Base-by-base conservation (phyloP, 2,329 filamentous ascomycete genomes). In the Aschersonia sp. region DNA sequence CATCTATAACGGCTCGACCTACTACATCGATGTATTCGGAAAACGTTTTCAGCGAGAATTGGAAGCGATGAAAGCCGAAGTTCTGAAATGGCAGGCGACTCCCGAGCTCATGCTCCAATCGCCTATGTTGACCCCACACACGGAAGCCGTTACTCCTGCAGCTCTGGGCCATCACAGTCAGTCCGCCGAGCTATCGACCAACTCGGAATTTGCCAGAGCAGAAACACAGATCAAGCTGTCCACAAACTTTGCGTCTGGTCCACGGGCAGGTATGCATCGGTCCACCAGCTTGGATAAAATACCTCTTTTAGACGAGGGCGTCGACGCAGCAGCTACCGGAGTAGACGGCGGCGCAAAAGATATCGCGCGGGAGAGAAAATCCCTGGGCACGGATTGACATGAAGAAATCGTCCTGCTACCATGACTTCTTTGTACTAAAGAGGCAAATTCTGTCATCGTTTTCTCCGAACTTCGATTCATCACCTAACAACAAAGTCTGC, bases 21-120 rank as follows among this genome's bases (percentile, higher is more conserved):
- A 85, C 65, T 98, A 98, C 66, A 97, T 98, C 59, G 92, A 98
- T 58, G 87, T 97, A 2, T 98, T 97, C 62, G 92, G 94, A 47
- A 94, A 86, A 58, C 80, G 89, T 2, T 97, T 98, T 72, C 88
- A 98, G 70, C 95, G 91, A 61, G 92, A 98, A 64, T 73, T 98
- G 9, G 89, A 98, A 61, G 77, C 83, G 47, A 77, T 98, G 68
- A 89, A 85, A 66, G 79, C 79, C 48, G 92, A 98, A 59, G 89
- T 98, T 6, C 77, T 82, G 44, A 91, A 88, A 62, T 94, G 88
- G 87, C 89, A 95, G 64, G 73, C 70, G 51, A 74, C 68, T 32
- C 73, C 77, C 1, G 75, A 79, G 12, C 55, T 71, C 9, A 55
- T 61, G 47, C 56, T 63, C 3, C 64, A 61, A 28, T 67, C 65